These are phyloP conservation scores for Fusarium marasasianum DNA, from an alignment of 2,329 filamentous ascomycete genomes.

Conservation along the genomic window DNA sequence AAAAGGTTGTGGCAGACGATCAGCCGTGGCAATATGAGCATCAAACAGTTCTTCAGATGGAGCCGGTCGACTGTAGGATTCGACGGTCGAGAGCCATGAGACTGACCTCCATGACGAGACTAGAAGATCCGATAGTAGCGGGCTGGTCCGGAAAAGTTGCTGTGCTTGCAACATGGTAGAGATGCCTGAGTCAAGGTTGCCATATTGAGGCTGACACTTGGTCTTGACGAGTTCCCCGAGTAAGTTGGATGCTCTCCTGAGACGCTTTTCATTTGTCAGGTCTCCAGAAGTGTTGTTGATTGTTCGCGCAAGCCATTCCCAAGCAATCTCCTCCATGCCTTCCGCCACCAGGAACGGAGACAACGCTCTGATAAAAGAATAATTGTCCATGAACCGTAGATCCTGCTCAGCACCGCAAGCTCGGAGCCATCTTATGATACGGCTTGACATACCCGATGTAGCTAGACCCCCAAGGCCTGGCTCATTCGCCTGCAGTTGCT, in stretches of 20 bases:
- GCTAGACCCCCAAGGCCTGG: slow-evolving; percentile 45
- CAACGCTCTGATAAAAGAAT: slow-evolving; percentile 52
- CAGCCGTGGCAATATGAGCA: slow-evolving; percentile 59
- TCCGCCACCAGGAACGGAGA: slow-evolving; percentile 63
- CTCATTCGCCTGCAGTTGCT: slow-evolving; percentile 51
- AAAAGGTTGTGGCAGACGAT: slow-evolving; percentile 50
- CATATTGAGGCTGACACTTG: slow-evolving; percentile 50
- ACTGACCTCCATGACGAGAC: slow-evolving; percentile 57
- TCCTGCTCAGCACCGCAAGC: slow-evolving; percentile 58
- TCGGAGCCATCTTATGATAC: slow-evolving; percentile 64
- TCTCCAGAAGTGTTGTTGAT: slow-evolving; percentile 42
- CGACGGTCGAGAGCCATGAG: slow-evolving; percentile 63
- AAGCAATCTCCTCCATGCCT: slow-evolving; percentile 59
- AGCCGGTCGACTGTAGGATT: slow-evolving; percentile 55
- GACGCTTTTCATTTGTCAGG: slow-evolving; percentile 33
- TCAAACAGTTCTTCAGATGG: slow-evolving; percentile 63
- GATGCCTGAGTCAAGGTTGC: slow-evolving; percentile 61
- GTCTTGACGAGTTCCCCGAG: slow-evolving; percentile 56
- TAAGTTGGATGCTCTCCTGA: slow-evolving; percentile 46
- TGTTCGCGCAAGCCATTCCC: slow-evolving; percentile 62
- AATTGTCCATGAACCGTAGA: slow-evolving; percentile 56
- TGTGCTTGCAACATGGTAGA: slow-evolving; percentile 58
- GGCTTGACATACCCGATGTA: slow-evolving; percentile 56
- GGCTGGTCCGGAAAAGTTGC: slow-evolving; percentile 50
- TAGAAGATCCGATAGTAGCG: slow-evolving; percentile 50